Evolutionary conservation across 2,329 filamentous ascomycete species (phyloP), one percentile per base, ranked within the genome.

Genomic region (Colletotrichum cereale): DNA sequence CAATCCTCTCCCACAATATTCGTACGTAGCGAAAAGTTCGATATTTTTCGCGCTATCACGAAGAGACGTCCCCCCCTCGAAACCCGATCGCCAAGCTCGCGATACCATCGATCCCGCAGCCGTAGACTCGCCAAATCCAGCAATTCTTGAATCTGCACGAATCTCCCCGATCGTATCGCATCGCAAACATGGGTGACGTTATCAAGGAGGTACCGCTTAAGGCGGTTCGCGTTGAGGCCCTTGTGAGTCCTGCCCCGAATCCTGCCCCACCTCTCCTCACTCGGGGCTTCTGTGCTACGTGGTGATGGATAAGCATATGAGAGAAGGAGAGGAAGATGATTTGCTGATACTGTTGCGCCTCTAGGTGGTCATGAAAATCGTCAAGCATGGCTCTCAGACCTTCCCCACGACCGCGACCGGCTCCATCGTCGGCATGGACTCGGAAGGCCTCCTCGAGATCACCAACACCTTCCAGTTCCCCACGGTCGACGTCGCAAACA

Each of bases 381-480:
- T 97, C 84, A 98, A 97, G 86, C 95, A 98, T 87, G 94, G 93
- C 86, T 92, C 94, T 69, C 90, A 93, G 78, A 89, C 89, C 66
- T 98, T 97, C 85, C 96, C 96, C 60, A 96, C 94, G 63, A 91
- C 91, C 67, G 94, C 95, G 68, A 98, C 95, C 67, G 96, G 96
- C 74, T 94, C 93, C 74, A 89, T 98, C 73, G 95, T 98, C 72
- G 96, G 96, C 77, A 95, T 98, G 93, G 96, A 98, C 83, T 89
- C 90, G 78, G 90, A 92, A 75, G 90, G 90, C 75, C 87, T 91
- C 72, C 90, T 98, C 74, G 92, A 98, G 85, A 87, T 98, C 84
- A 98, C 96, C 77, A 98, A 98, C 87, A 90, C 90, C 75, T 99
- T 98, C 85, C 92, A 95, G 52, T 98, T 98, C 87, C 96, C 96